These are phyloP conservation scores for Solanum ossicruentum DNA, from an alignment of 257 asterid species.

Conservation along the genomic window DNA sequence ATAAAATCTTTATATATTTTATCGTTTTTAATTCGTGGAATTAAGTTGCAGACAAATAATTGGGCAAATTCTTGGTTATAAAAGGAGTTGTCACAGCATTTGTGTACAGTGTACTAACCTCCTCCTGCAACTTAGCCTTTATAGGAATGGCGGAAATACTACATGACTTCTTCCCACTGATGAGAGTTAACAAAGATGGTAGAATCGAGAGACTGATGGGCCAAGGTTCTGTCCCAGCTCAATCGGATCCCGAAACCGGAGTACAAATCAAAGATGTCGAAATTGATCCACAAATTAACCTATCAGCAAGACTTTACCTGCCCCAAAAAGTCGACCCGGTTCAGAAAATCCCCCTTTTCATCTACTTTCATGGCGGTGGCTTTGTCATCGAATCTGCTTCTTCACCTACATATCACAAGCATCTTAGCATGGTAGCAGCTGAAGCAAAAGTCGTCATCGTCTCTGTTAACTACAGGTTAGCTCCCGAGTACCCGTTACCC, in stretches of 20 bases:
- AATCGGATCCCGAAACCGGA: slow-evolving; percentile 32
- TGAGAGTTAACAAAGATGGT: slow-evolving; percentile 30
- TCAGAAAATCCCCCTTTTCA: slow-evolving; percentile 30
- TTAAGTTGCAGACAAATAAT: too few relatives aligned
- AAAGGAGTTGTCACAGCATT: not conserved
- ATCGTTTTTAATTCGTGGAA: too few relatives aligned
- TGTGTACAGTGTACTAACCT: not conserved
- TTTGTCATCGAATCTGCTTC: slow-evolving; percentile 35
- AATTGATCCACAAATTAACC: slow-evolving; percentile 4
- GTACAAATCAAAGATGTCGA: slow-evolving; percentile 37
- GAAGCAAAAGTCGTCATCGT: slow-evolving; percentile 29
- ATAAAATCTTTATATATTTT: too few relatives aligned
- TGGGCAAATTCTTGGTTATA: not conserved
- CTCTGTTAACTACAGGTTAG: slow-evolving; percentile 50
- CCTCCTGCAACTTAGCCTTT: not conserved
- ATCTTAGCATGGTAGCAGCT: slow-evolving; percentile 21
- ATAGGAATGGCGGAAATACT: slow-evolving; percentile 15
- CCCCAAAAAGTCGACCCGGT: slow-evolving; percentile 14
- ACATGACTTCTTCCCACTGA: slow-evolving; percentile 26
- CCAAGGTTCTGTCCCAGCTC: slow-evolving; percentile 6
- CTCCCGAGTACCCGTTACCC: slow-evolving; percentile 60
- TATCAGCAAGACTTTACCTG: slow-evolving; percentile 35
- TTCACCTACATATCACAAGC: slow-evolving; percentile 18
- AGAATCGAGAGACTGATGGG: slow-evolving; percentile 22
- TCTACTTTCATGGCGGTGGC: slow-evolving; percentile 69